Evolutionary conservation across 2,329 filamentous ascomycete species (phyloP).

Genomic region (Exophiala oligosperma): DNA sequence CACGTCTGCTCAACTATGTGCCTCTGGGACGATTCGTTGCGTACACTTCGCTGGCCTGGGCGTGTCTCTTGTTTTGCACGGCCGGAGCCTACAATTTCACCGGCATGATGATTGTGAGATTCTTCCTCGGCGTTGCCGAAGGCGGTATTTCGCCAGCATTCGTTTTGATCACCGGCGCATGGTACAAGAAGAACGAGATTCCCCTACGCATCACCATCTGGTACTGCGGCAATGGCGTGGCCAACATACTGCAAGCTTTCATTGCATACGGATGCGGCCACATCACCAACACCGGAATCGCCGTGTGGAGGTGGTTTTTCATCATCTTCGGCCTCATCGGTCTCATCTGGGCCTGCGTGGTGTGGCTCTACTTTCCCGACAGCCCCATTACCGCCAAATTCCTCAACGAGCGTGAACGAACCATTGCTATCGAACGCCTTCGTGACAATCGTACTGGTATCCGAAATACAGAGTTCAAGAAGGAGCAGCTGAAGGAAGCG

Average conservation of each 20-base stretch:
- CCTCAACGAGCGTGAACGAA: slow-evolving; percentile 49
- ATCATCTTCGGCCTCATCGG: not conserved
- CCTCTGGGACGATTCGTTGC: slow-evolving; percentile 68
- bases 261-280: slow-evolving; percentile 3
- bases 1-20: slow-evolving; percentile 62
- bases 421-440: slow-evolving; percentile 56
- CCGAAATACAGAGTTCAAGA: slow-evolving; percentile 52
- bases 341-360: not conserved
- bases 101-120: slow-evolving; percentile 61
- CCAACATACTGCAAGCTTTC: not conserved
- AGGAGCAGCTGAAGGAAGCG: slow-evolving; percentile 46
- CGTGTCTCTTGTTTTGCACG: slow-evolving; percentile 59
- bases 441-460: slow-evolving; percentile 58
- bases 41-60: slow-evolving; percentile 65
- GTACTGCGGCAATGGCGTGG: not conserved
- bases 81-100: slow-evolving; percentile 62
- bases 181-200: not conserved
- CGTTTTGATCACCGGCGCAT: not conserved
- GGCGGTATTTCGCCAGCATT: slow-evolving; percentile 52
- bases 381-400: slow-evolving; percentile 54
- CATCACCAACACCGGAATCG: not conserved
- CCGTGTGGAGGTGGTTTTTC: not conserved
- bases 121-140: slow-evolving; percentile 61
- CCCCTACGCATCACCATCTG: not conserved
- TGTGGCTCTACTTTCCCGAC: slow-evolving; percentile 48